These are phyloP conservation scores for Yarrowia osloensis DNA, from an alignment of 805 yeast species.

Conservation along the genomic window DNA sequence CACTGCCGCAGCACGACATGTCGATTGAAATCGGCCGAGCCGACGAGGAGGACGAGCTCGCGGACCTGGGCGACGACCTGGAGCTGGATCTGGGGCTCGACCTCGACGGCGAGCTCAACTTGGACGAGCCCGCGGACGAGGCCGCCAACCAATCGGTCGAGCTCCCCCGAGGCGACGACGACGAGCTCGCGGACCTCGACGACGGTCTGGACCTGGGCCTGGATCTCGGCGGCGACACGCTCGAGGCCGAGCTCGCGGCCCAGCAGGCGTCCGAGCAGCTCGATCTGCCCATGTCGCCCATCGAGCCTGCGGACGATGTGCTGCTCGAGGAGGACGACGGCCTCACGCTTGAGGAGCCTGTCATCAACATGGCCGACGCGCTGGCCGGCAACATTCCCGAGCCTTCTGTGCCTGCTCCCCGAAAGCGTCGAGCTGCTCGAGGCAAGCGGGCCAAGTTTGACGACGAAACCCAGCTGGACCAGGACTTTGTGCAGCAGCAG, in stretches of 20 bases:
- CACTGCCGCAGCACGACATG: conserved; percentile 29
- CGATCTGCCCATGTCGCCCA: conserved; percentile 27
- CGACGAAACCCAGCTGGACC: conserved; percentile 25
- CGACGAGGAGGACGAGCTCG: conserved; percentile 39
- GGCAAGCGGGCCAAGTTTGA: conserved; percentile 30
- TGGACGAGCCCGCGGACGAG: conserved; percentile 23
- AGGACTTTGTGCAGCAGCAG: conserved; percentile 26
- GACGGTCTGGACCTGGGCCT: conserved; percentile 47
- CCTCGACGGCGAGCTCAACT: conserved; percentile 8
- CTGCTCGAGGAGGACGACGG: conserved; percentile 7
- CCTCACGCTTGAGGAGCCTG: conserved; percentile 24
- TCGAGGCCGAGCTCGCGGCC: conserved; percentile 46
- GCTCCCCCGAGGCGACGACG: conserved; percentile 54
- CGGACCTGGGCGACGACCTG: conserved; percentile 36
- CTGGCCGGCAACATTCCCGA: conserved; percentile 27
- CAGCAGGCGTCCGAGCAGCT: conserved; percentile 22
- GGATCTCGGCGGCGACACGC: conserved; percentile 49
- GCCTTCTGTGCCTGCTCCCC: background rate
- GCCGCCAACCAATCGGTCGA: conserved; percentile 62
- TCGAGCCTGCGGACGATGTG: conserved; percentile 22
- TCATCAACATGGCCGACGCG: conserved; percentile 22
- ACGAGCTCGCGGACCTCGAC: conserved; percentile 41
- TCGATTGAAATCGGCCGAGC: conserved; percentile 28
- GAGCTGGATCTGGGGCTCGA: conserved; percentile 35
- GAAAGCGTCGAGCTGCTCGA: conserved; percentile 1